Evolutionary conservation across 2,329 filamentous ascomycete species (phyloP), one percentile per base, ranked within the genome.

Genomic region (Lasiodiplodia hormozganensis): DNA sequence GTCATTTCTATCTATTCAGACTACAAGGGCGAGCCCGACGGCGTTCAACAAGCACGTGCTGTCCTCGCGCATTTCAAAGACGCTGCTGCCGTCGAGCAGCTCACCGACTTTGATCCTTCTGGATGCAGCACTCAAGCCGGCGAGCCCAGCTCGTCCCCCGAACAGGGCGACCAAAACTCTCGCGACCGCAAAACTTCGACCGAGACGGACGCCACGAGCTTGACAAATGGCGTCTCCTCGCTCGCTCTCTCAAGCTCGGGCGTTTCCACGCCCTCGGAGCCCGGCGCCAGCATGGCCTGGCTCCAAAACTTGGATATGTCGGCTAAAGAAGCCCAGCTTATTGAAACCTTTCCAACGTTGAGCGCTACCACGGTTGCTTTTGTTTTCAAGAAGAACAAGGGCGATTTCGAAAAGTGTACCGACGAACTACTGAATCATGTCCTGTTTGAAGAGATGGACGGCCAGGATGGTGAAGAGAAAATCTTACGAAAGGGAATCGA

Each of bases 381-480:
- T 70, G 87, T 89, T 0, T 80, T 97, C 62, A 88, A 87, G 71
- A 92, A 92, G 74, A 87, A 85, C 36, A 84, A 87, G 12, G 88
- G 90, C 0, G 88, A 93, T 71, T 87, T 92, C 49, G 87, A 89
- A 69, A 84, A 85, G 16, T 88, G 93, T 1, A 89, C 96, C 70
- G 93, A 97, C 73, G 89, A 93, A 69, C 82, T 98, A 14, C 85
- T 97, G 38, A 96, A 92, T 72, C 85, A 93, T 16, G 88, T 92
- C 23, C 93, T 90, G 74, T 89, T 97, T 4, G 88, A 93, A 69
- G 88, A 93, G 68, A 87, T 87, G 0, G 83, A 87, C 66, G 83
- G 86, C 18, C 80, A 79, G 47, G 81, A 84, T 3, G 81, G 77
- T 2, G 77, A 79, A 57, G 81, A 79, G 40, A 78, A 81, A 21